Conservation (phyloP, 2,329 filamentous ascomycete genomes). For the Escovopsis sp. region DNA sequence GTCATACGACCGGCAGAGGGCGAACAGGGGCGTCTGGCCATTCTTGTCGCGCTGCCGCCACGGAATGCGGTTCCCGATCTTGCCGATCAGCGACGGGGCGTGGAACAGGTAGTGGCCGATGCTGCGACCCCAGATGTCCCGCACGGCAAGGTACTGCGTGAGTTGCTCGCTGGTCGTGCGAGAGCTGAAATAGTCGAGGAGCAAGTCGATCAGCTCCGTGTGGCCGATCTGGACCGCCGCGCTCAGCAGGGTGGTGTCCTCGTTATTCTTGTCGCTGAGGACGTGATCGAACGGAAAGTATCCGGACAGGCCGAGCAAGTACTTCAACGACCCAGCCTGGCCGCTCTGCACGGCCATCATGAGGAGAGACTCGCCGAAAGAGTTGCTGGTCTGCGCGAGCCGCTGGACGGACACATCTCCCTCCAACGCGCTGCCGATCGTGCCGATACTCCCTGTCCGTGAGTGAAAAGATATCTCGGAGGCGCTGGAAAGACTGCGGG, state of each 20-base stretch:
- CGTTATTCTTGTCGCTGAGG: slow-evolving; percentile 73
- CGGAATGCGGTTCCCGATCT: slow-evolving; percentile 63
- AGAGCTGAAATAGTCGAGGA: slow-evolving; percentile 57
- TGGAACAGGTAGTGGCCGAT: slow-evolving; percentile 95
- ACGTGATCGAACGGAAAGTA: slow-evolving; percentile 60
- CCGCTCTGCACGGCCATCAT: slow-evolving; percentile 75
- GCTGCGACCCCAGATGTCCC: slow-evolving; percentile 77
- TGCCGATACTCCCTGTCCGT: slow-evolving; percentile 62
- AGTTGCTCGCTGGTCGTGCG: slow-evolving; percentile 41
- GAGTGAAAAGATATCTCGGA: slow-evolving; percentile 77
- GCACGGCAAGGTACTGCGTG: slow-evolving; percentile 52
- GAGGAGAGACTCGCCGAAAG: slow-evolving; percentile 64
- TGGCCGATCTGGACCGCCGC: slow-evolving; percentile 81
- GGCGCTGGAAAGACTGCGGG: slow-evolving; percentile 71
- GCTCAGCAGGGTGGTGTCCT: slow-evolving; percentile 77
- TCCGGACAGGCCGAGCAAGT: slow-evolving; percentile 61
- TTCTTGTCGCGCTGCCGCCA: slow-evolving; percentile 92
- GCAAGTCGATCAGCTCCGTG: slow-evolving; percentile 54
- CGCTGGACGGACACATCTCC: slow-evolving; percentile 76
- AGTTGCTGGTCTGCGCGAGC: slow-evolving; percentile 55
- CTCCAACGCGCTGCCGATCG: slow-evolving; percentile 57
- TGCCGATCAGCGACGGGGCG: slow-evolving; percentile 62
- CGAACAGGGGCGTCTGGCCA: slow-evolving; percentile 94
- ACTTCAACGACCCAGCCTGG: slow-evolving; percentile 57
- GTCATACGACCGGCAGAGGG: slow-evolving; percentile 88